Evolutionary conservation across 768 basidiomycete genomes (phyloP), one percentile per base, ranked within the genome.

Genomic region (Leccinum disarticulatum): DNA sequence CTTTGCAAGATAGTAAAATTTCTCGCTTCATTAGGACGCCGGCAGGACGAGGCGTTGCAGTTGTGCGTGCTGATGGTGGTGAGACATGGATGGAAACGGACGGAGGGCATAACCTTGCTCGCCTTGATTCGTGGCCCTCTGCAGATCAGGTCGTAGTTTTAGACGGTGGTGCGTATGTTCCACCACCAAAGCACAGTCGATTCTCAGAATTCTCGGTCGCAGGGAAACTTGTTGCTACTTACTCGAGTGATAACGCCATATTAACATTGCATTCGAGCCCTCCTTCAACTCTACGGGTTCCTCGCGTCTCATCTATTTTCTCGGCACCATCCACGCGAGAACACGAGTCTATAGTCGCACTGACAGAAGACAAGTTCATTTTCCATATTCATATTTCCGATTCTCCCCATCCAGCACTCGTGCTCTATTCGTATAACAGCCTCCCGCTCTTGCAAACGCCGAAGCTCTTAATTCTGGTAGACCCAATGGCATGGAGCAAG

Each of bases 401-500:
- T 66, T 73, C 51, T 59, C 77, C 67, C 27, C 41, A 66, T 38
- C 76, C 79, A 6, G 69, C 75, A 6, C 72, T 90, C 9, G 65
- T 69, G 17, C 63, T 90, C 9, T 68, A 80, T 57, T 82, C 83
- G 14, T 77, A 79, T 52, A 78, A 78, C 30, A 71, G 69, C 36
- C 77, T 92, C 3, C 88, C 90, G 0, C 75, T 87, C 10, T 59
- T 77, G 1, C 70, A 71, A 52, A 76, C 79, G 14, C 75, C 77
- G 11, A 75, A 77, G 54, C 77, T 85, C 60, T 86, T 94, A 28
- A 69, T 92, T 28, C 88, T 90, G 14, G 90, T 94, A 7, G 92
- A 94, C 70, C 92, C 92, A 0, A 94, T 93, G 92, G 87, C 86
- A 9, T 92, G 92, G 92, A 83, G 84, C 54, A 71, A 74, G 57